A percentile compares a stretch with the other conserved stretches of the same genome.
Conservation (phyloP, 2,329 filamentous ascomycete genomes). For the Botrytis aclada region DNA sequence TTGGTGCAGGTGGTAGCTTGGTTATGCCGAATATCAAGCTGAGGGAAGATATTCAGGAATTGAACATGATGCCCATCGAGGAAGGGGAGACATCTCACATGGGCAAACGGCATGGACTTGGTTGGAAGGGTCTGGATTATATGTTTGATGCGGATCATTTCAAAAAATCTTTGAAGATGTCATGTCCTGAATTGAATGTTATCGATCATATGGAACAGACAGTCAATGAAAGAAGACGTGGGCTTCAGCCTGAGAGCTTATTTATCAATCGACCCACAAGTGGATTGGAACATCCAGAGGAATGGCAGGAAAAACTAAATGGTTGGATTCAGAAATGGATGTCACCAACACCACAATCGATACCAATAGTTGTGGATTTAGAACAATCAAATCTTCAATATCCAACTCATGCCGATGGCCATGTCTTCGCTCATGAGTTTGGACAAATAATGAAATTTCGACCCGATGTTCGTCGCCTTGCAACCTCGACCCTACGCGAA, state of each 20-base stretch:
- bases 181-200: slow-evolving; percentile 32
- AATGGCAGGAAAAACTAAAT: slow-evolving; percentile 30
- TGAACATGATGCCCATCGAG: slow-evolving; percentile 18
- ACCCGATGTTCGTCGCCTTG: slow-evolving; percentile 27
- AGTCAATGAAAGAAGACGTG: slow-evolving; percentile 21
- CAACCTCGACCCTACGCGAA: slow-evolving; percentile 25
- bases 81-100: slow-evolving; percentile 21
- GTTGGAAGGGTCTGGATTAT: slow-evolving; percentile 33
- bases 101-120: slow-evolving; percentile 29
- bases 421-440: slow-evolving; percentile 29
- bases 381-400: slow-evolving; percentile 30
- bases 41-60: slow-evolving; percentile 36
- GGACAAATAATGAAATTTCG: slow-evolving; percentile 31
- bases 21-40: slow-evolving; percentile 41
- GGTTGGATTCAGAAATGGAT: slow-evolving; percentile 29
- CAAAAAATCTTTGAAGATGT: slow-evolving; percentile 28
- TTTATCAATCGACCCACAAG: slow-evolving; percentile 24
- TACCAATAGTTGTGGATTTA: slow-evolving; percentile 32
- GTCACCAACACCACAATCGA: slow-evolving; percentile 22
- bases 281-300: slow-evolving; percentile 28
- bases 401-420: slow-evolving; percentile 29
- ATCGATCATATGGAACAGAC: slow-evolving; percentile 29
- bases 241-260: slow-evolving; percentile 31
- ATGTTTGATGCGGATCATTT: slow-evolving; percentile 35
- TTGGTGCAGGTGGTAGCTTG: slow-evolving; percentile 40